A percentile compares a stretch with the other conserved stretches of the same genome.
phyloP scores from a whole-genome alignment of 129 eudicot genomes.

The Flaveria ramosissima region DNA sequence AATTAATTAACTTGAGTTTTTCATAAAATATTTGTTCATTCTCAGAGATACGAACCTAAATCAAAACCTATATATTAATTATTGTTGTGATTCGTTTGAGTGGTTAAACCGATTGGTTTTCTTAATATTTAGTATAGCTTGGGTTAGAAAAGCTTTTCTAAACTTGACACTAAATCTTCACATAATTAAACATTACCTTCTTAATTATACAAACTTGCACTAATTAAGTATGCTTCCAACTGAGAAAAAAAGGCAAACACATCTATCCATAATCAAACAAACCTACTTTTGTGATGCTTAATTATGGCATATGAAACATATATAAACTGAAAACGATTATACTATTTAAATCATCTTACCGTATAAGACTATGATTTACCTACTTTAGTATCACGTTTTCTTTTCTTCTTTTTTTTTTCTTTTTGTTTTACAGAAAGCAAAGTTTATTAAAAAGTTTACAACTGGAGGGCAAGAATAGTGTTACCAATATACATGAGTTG shows the following conservation, averaged over 20 bases:
- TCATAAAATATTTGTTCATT: no score
- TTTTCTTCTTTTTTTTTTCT: background rate
- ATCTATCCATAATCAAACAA: slow-evolving; percentile 26
- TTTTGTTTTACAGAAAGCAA: slow-evolving; percentile 14
- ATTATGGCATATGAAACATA: slow-evolving; percentile 17
- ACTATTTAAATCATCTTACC: slow-evolving; percentile 13
- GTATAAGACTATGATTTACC: slow-evolving; percentile 20
- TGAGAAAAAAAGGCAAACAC: slow-evolving; percentile 20
- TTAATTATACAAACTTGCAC: background rate
- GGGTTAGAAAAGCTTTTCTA: slow-evolving; percentile 9
- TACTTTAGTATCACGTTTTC: slow-evolving; percentile 23
- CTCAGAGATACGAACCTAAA: no score
- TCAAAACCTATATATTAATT: no score
- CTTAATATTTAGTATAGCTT: background rate
- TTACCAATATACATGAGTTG: slow-evolving; percentile 17
- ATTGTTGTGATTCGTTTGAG: no score
- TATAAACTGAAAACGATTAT: slow-evolving; percentile 4
- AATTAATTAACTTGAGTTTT: no score
- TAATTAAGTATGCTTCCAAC: slow-evolving; percentile 21
- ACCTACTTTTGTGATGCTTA: slow-evolving; percentile 23
- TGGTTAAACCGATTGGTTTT: no score
- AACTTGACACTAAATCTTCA: background rate
- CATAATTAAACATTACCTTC: background rate
- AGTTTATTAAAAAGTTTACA: slow-evolving; percentile 20
- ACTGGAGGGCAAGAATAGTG: slow-evolving; percentile 28